These are phyloP conservation scores for Pseudocercospora pini-densiflorae DNA, from an alignment of 2,329 filamentous ascomycete species.

Conservation along the genomic window DNA sequence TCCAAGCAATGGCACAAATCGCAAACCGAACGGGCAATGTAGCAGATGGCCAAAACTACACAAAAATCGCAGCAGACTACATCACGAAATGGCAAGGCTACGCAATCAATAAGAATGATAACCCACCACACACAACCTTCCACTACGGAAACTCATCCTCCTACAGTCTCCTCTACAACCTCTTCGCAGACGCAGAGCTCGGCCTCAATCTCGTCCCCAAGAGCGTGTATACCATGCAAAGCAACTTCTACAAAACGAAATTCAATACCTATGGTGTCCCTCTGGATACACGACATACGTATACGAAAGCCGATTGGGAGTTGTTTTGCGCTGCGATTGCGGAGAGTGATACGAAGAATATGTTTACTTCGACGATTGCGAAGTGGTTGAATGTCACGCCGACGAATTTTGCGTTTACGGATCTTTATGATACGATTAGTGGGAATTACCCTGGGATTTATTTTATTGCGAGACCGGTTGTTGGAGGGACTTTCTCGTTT, in stretches of 20 bases:
- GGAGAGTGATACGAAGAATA: conserved; percentile 47
- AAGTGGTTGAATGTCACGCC: conserved; percentile 56
- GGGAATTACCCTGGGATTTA: conserved; percentile 41
- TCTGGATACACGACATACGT: conserved; percentile 56
- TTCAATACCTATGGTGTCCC: conserved; percentile 56
- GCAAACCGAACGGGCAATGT: conserved; percentile 52
- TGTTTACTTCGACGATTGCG: conserved; percentile 54
- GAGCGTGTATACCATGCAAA: conserved; percentile 59
- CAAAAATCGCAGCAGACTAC: conserved; percentile 55
- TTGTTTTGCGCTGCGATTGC: conserved; percentile 55
- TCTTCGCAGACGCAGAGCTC: conserved; percentile 56
- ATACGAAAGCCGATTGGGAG: conserved; percentile 56
- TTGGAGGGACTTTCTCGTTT: conserved; percentile 57
- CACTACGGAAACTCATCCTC: conserved; percentile 48
- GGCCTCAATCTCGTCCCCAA: conserved; percentile 55
- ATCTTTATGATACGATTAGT: conserved; percentile 56
- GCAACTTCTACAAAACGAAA: conserved; percentile 58
- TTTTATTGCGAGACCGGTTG: conserved; percentile 57
- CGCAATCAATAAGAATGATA: conserved; percentile 37
- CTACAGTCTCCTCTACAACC: conserved; percentile 57
- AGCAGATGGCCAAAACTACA: conserved; percentile 50
- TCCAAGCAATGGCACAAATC: conserved; percentile 62
- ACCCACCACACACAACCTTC: conserved; percentile 54
- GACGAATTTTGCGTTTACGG: conserved; percentile 54
- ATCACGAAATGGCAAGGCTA: conserved; percentile 44